phyloP scores from a whole-genome alignment of 139 green algal genomes.

The Picocystis salinarum region DNA sequence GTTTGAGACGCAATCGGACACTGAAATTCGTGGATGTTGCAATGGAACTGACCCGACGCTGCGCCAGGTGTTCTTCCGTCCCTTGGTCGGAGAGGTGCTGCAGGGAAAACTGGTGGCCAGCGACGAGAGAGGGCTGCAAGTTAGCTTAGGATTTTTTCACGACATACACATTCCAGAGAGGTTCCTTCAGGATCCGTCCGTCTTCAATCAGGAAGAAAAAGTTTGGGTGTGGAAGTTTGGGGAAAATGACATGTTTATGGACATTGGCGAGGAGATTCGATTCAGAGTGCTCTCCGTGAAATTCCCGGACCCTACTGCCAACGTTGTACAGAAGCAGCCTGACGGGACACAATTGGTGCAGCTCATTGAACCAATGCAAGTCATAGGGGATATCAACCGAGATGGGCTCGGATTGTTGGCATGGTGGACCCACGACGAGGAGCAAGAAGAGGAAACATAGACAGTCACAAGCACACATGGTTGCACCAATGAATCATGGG shows the following conservation, averaged over 20 bases:
- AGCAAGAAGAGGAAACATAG: conserved; percentile 7
- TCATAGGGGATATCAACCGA: conserved; percentile 38
- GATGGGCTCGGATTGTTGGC: conserved; percentile 42
- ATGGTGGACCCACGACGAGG: conserved; percentile 39
- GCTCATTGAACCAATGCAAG: conserved; percentile 11
- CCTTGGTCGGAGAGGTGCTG: conserved; percentile 67
- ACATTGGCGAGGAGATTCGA: conserved; percentile 26
- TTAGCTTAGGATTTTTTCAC: conserved; percentile 77
- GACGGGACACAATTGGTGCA: conserved; percentile 5
- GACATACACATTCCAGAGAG: conserved; percentile 66
- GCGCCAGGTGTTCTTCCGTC: conserved; percentile 66
- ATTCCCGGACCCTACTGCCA: conserved; percentile 10
- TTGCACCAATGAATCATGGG: no score
- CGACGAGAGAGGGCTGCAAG: conserved; percentile 29
- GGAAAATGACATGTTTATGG: conserved; percentile 55
- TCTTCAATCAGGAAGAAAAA: conserved; percentile 41
- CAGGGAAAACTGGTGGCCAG: conserved; percentile 45
- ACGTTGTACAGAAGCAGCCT: conserved; percentile 18
- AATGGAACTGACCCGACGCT: not conserved
- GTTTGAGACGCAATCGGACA: not conserved
- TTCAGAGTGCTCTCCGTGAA: conserved; percentile 5
- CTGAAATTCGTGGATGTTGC: not conserved
- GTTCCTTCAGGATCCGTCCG: conserved; percentile 27
- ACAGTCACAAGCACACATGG: no score
- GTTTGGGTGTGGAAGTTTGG: conserved; percentile 64